A percentile compares a stretch with the other conserved stretches of the same genome.
phyloP scores from a whole-genome alignment of 2,329 filamentous ascomycete genomes.

The Chrysosporium queenslandicum region DNA sequence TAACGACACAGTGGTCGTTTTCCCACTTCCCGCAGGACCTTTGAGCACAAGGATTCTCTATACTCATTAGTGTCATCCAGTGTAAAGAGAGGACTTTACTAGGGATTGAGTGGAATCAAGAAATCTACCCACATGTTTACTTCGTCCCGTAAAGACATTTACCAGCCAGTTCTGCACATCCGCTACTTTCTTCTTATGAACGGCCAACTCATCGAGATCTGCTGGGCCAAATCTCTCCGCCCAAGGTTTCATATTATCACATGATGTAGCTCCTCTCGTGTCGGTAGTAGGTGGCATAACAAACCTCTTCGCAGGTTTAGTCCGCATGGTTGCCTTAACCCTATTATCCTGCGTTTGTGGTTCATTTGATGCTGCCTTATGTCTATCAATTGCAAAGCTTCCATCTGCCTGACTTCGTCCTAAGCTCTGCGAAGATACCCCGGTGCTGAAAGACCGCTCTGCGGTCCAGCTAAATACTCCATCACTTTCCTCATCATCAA shows the following conservation, averaged over 20 bases:
- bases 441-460: background rate
- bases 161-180: conserved; percentile 80
- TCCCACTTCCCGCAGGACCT: conserved; percentile 81
- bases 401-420: background rate
- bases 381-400: background rate
- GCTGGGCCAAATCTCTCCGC: conserved; percentile 70
- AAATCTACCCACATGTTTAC: conserved; percentile 29
- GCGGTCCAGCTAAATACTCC: conserved; percentile 3
- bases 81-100: background rate
- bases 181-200: conserved; percentile 86
- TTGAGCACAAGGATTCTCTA: conserved; percentile 76
- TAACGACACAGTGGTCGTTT: conserved; percentile 75
- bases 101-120: background rate
- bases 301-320: conserved; percentile 23
- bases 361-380: background rate
- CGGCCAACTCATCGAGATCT: conserved; percentile 72
- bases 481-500: conserved; percentile 18
- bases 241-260: conserved; percentile 51
- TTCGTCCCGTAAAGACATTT: conserved; percentile 54
- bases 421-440: background rate
- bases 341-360: background rate
- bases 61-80: conserved; percentile 19
- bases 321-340: conserved; percentile 13
- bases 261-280: conserved; percentile 27
- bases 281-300: conserved; percentile 17